Evolutionary conservation across 345 rosid species (phyloP).

Genomic region (Brassica juncea): DNA sequence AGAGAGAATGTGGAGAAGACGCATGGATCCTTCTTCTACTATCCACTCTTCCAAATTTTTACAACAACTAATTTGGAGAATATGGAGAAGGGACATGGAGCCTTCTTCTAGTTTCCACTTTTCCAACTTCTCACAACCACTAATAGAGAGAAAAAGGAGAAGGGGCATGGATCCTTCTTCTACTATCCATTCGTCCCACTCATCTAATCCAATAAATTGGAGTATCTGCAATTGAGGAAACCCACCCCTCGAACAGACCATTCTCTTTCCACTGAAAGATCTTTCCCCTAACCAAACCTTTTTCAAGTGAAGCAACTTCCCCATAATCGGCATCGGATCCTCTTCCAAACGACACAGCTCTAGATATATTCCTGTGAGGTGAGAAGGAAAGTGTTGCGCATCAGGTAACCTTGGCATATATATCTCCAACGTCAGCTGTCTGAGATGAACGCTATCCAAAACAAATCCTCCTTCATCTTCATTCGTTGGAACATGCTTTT

Average conservation of each 20-base stretch:
- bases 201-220: background rate
- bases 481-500: background rate
- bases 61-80: background rate
- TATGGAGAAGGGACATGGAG: background rate
- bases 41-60: no score
- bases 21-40: no score
- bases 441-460: slow-evolving; percentile 16
- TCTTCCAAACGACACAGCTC: no score
- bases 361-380: no score
- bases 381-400: background rate
- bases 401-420: slow-evolving; percentile 13
- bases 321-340: background rate
- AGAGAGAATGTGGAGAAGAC: no score
- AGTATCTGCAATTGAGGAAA: background rate
- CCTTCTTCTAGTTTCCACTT: background rate
- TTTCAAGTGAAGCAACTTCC: background rate
- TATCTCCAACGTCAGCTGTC: background rate
- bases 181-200: background rate
- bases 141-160: no score
- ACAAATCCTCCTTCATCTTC: background rate
- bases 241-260: background rate
- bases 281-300: background rate
- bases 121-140: background rate
- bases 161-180: no score
- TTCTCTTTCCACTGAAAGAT: background rate